phyloP scores from a whole-genome alignment of 768 basidiomycete species.

The Tremella fuciformis region DNA sequence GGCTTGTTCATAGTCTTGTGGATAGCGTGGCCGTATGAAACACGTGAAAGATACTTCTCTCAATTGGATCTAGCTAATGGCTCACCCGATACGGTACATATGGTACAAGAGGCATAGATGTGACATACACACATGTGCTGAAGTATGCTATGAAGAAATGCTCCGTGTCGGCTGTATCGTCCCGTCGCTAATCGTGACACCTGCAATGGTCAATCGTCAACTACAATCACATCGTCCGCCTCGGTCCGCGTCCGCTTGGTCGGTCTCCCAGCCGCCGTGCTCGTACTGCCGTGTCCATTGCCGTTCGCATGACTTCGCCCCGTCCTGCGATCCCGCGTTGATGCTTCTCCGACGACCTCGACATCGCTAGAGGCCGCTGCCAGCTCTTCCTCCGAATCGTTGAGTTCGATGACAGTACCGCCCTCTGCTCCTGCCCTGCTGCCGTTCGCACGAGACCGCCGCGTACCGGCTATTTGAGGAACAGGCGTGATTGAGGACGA shows the following conservation, averaged over 20 bases:
- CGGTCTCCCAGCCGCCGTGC: neutral
- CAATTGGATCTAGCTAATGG: no score
- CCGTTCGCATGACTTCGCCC: slow-evolving; percentile 4
- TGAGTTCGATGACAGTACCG: slow-evolving; percentile 6
- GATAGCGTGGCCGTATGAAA: no score
- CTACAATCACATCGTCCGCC: slow-evolving; percentile 22
- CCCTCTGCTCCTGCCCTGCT: neutral
- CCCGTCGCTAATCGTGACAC: no score
- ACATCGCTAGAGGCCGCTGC: slow-evolving; percentile 8
- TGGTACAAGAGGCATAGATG: no score
- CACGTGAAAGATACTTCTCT: no score
- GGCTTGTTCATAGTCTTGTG: no score
- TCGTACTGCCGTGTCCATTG: neutral
- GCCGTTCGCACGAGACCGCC: slow-evolving; percentile 9
- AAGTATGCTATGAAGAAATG: no score
- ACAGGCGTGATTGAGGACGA: slow-evolving; percentile 5
- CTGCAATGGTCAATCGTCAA: slow-evolving; percentile 11
- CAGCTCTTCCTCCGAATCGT: slow-evolving; percentile 19
- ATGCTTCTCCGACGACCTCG: slow-evolving; percentile 13
- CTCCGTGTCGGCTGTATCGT: no score
- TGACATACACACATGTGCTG: no score
- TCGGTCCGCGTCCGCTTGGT: slow-evolving; percentile 6
- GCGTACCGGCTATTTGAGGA: slow-evolving; percentile 21
- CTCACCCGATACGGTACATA: no score
- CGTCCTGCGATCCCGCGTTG: neutral